Base-by-base conservation (phyloP, 805 yeast species). In the Wickerhamiella sorbophila region DNA sequence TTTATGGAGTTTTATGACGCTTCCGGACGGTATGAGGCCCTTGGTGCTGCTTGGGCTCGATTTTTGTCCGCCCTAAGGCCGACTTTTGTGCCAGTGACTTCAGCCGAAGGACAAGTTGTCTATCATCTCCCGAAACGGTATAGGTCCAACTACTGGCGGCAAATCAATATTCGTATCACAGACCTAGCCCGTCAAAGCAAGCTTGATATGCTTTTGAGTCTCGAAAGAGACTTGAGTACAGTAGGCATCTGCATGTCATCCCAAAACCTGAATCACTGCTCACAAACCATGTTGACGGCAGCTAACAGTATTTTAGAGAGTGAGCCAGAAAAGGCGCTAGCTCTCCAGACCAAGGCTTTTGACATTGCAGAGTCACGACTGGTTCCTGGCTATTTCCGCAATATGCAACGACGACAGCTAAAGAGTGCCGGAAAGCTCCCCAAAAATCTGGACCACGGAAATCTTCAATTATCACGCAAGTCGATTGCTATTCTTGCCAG, bases 1-100 rank as follows among this genome's bases (percentile, higher is more conserved):
- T 39, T 43, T 29, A 38, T 52, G 42, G 50, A 47, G 36, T 22
- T 50, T 2, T 43, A 44, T 1, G 14, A 31, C 12, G 38, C 44
- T 2, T 22, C 42, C n/a, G 17, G 38, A 3, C 39, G 41, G 8
- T 22, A 15, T 21, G 21, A 18, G 4, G 33, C 20, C 5, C 18
- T 31, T 8, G 5, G 8, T 14, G 15, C 21, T 17, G 32, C 43
- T n/a, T 52, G 55, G 55, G 15, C 17, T 9, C 21, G 27, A 21
- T 50, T 50, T 22, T 4, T 39, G 31, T 15, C n/a, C 3, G 36
- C 37, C 9, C 33, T 52, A 5, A 15, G 34, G 17, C 16, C 5
- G 10, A 29, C 42, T 1, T 38, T 33, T 22, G 48, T 44, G 16
- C 44, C 50, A 16, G 24, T 15, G n/a, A 22, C 6, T 2, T 36